Conservation (phyloP, 441 rosid species). For the Populus tomentosa region DNA sequence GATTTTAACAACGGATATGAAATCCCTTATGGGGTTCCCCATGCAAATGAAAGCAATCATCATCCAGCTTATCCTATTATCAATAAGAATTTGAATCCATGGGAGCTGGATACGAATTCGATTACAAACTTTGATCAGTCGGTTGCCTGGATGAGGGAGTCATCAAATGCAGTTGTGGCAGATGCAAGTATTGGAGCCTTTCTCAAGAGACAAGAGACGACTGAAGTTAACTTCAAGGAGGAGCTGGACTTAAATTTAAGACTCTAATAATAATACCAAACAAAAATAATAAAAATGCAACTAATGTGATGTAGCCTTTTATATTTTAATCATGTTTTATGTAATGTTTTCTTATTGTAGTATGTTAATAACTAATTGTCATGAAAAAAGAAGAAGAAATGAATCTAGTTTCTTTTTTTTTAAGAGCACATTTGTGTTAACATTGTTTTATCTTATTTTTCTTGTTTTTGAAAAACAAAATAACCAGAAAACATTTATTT, state of each 20-base stretch:
- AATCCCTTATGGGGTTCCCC: not conserved
- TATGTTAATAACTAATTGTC: no score
- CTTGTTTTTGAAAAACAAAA: no score
- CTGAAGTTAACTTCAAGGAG: not conserved
- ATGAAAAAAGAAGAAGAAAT: no score
- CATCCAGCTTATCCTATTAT: no score
- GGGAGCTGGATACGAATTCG: not conserved
- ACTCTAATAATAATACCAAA: constrained; percentile 6
- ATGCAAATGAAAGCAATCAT: not conserved
- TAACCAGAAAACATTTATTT: no score
- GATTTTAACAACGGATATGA: not conserved
- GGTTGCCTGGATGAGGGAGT: not conserved
- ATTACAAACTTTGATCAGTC: not conserved
- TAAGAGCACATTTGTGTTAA: no score
- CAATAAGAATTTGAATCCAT: not conserved
- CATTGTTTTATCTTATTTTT: no score
- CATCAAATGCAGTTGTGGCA: not conserved
- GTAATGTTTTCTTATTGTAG: not conserved
- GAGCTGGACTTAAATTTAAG: constrained; percentile 20
- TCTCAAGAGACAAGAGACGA: not conserved
- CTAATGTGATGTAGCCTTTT: not conserved
- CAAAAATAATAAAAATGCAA: not conserved
- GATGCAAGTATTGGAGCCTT: not conserved
- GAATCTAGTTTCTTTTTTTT: no score
- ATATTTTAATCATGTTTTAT: not conserved